Evolutionary conservation across 2,329 filamentous ascomycete genomes (phyloP).

Genomic region (Septoria petroselini): DNA sequence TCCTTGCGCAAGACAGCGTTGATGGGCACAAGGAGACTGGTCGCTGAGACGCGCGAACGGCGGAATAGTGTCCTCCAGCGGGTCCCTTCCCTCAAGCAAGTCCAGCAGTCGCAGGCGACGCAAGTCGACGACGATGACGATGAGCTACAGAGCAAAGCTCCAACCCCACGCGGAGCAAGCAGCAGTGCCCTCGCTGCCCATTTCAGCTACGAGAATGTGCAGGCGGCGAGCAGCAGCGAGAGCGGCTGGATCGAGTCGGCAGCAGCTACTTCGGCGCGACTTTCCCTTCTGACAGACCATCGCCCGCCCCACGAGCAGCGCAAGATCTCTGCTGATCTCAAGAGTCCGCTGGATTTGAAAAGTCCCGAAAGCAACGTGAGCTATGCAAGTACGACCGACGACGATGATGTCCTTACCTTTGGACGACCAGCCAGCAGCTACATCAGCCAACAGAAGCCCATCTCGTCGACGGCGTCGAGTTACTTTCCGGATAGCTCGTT

Average conservation of each 20-base stretch:
- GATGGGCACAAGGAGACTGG: slow-evolving; percentile 63
- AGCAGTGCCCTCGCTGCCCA: slow-evolving; percentile 24
- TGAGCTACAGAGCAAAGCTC: background rate
- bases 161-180: slow-evolving; percentile 12
- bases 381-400: slow-evolving; percentile 74
- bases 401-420: slow-evolving; percentile 73
- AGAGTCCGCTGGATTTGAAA: slow-evolving; percentile 35
- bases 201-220: slow-evolving; percentile 41
- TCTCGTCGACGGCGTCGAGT: slow-evolving; percentile 27
- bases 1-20: slow-evolving; percentile 85
- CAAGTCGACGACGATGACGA: background rate
- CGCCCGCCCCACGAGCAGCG: slow-evolving; percentile 14
- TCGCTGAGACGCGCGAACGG: slow-evolving; percentile 59
- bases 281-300: slow-evolving; percentile 33
- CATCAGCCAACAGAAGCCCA: slow-evolving; percentile 21
- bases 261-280: slow-evolving; percentile 29
- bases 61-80: slow-evolving; percentile 39
- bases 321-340: slow-evolving; percentile 22
- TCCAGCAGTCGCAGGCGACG: slow-evolving; percentile 2
- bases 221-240: slow-evolving; percentile 29
- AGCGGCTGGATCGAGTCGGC: slow-evolving; percentile 36
- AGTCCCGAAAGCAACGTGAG: slow-evolving; percentile 51
- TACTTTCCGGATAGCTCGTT: slow-evolving; percentile 32
- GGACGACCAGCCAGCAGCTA: slow-evolving; percentile 36
- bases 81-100: slow-evolving; percentile 33